A percentile compares a stretch with the other conserved stretches of the same genome.
Conservation (phyloP, 306 rosid genomes). For the Carpinus viminea region DNA sequence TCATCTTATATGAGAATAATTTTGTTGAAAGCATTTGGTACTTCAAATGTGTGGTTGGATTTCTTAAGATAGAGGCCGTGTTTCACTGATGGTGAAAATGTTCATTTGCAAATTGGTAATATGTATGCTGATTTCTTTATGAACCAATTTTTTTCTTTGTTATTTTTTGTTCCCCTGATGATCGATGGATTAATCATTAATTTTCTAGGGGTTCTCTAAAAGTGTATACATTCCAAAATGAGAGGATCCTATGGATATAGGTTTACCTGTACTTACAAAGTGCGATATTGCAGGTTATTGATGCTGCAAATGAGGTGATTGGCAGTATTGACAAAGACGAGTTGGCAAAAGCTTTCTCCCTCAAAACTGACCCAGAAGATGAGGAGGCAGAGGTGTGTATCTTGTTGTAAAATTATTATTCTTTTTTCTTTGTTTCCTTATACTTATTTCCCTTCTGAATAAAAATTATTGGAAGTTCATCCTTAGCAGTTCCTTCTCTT, state of each 20-base stretch:
- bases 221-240: slow-evolving; percentile 1
- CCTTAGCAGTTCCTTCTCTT: background rate
- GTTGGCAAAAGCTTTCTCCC: slow-evolving; percentile 61
- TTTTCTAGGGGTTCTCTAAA: background rate
- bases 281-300: slow-evolving; percentile 63
- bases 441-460: slow-evolving; percentile 21
- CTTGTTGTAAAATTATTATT: background rate
- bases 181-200: background rate
- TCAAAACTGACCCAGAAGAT: slow-evolving; percentile 80
- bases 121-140: background rate
- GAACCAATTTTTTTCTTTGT: background rate
- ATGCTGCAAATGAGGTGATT: slow-evolving; percentile 78
- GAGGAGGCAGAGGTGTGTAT: slow-evolving; percentile 81
- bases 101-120: background rate
- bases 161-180: background rate
- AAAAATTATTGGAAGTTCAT: background rate
- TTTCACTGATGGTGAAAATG: background rate
- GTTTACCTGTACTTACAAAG: background rate
- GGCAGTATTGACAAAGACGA: slow-evolving; percentile 81
- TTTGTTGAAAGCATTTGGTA: background rate
- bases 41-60: background rate
- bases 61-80: background rate
- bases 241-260: background rate
- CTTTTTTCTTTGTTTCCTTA: slow-evolving; percentile 7
- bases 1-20: background rate